phyloP scores from a whole-genome alignment of 2,329 filamentous ascomycete genomes.

The Aschersonia sp. region DNA sequence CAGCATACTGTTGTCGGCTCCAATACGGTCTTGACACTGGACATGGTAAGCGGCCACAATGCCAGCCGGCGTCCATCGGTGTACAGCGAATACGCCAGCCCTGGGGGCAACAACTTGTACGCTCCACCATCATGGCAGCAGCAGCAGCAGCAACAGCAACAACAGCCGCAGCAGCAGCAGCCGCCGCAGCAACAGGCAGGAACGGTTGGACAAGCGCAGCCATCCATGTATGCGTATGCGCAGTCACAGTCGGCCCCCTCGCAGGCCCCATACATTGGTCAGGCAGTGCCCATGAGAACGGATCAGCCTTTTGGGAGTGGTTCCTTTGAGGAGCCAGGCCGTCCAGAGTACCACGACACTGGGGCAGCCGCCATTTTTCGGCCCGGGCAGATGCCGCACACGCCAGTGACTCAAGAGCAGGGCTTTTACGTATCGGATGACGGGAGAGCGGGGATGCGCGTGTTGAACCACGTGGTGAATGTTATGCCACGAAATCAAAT shows the following conservation, averaged over 20 bases:
- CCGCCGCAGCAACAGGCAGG: slow-evolving; percentile 18
- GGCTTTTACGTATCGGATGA: slow-evolving; percentile 20
- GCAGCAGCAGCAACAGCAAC: too few species aligned
- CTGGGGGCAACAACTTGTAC: slow-evolving; percentile 25
- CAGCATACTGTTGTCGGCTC: slow-evolving; percentile 19
- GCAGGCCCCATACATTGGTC: slow-evolving; percentile 15
- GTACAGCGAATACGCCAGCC: slow-evolving; percentile 30
- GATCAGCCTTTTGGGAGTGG: slow-evolving; percentile 17
- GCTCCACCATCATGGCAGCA: slow-evolving; percentile 9
- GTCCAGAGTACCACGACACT: slow-evolving; percentile 16
- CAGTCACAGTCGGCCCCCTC: slow-evolving; percentile 20
- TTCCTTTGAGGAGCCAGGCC: slow-evolving; percentile 19
- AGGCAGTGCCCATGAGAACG: slow-evolving; percentile 16
- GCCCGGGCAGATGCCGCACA: slow-evolving; percentile 14
- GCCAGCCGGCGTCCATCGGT: slow-evolving; percentile 29
- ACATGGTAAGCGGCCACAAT: slow-evolving; percentile 32
- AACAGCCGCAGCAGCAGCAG: too few species aligned
- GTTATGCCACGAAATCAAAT: slow-evolving; percentile 13
- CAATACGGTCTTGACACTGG: slow-evolving; percentile 23
- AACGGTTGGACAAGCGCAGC: slow-evolving; percentile 24
- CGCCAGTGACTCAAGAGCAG: slow-evolving; percentile 14
- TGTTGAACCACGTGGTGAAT: slow-evolving; percentile 16
- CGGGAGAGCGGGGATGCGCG: slow-evolving; percentile 14
- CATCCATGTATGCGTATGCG: slow-evolving; percentile 31
- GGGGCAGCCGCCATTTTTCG: slow-evolving; percentile 17